Conservation (phyloP, 331 rosid species). For the Acacia pycnantha region DNA sequence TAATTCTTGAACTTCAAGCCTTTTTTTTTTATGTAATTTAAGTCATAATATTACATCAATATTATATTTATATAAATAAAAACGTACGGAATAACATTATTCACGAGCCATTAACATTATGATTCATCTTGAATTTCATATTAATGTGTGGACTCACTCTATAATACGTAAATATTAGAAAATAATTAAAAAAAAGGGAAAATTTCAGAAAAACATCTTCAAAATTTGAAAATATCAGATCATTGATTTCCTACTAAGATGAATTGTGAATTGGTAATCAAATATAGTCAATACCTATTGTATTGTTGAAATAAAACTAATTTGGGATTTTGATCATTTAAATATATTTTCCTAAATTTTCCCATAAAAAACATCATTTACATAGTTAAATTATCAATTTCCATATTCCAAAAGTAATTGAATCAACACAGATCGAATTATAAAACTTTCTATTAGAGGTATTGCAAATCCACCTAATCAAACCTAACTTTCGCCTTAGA, state of each 20-base stretch:
- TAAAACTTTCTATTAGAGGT: slow-evolving; percentile 25
- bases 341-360: no score
- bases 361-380: neutral
- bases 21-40: slow-evolving; percentile 28
- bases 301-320: no score
- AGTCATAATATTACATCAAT: slow-evolving; percentile 2
- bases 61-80: neutral
- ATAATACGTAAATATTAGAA: slow-evolving; percentile 3
- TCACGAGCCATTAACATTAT: neutral
- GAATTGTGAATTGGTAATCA: no score
- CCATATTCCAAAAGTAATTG: slow-evolving; percentile 1
- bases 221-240: neutral
- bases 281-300: no score
- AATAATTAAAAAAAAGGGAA: no score
- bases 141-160: neutral
- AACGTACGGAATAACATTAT: neutral
- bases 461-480: slow-evolving; percentile 30
- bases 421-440: neutral
- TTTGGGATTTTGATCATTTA: no score
- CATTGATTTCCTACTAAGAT: no score
- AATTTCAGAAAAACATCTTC: neutral
- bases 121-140: neutral
- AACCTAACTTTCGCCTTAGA: slow-evolving; percentile 23
- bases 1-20: neutral
- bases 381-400: slow-evolving; percentile 9